Evolutionary conservation across 331 rosid genomes (phyloP), one percentile per base, ranked within the genome.

Genomic region (Quercus tomentella): DNA sequence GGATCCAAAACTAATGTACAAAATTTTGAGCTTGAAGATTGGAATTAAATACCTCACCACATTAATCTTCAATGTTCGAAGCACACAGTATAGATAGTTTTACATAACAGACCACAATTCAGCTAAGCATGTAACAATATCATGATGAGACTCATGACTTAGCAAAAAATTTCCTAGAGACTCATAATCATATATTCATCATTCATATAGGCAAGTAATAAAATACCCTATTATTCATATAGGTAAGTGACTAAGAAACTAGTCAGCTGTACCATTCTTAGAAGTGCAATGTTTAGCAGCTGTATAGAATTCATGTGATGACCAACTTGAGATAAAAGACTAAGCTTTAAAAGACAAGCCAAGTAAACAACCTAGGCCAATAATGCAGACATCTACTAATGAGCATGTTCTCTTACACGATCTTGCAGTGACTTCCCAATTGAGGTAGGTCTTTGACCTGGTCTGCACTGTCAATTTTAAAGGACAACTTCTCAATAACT

Each of bases 371-470:
- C 51, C 3, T 2, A 31, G 57, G 65, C 14, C 26, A 65, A 3
- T 31, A 61, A 35, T 26, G 41, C 41, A 1, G 67, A 23, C 22
- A 31, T 31, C 43, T 2, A 20, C 9, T 1, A 22, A 63, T 5
- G 41, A 65, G 22, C 22, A 43, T 65, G 37, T 66, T 58, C 65
- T 83, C 97, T 85, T 70, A 95, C 99, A 88, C 93, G 99, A 84
- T 93, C 98, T 84, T 90, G 86, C 91, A 95, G 84, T 56, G 97
- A 93, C 86, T 91, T 91, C 49, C 99, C 99, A 80, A 95, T 89
- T 45, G 94, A 78, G 15, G 94, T n/a, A 89, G 88, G 80, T 84
- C 76, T 84, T 90, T 87, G 81, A 93, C 91, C 83, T 91, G 97
- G 72, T 95, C 92, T 4, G 74, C 81, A 77, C 91, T 87, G 83